Base-by-base conservation (phyloP, 345 rosid genomes). In the Euphorbia lathyris region DNA sequence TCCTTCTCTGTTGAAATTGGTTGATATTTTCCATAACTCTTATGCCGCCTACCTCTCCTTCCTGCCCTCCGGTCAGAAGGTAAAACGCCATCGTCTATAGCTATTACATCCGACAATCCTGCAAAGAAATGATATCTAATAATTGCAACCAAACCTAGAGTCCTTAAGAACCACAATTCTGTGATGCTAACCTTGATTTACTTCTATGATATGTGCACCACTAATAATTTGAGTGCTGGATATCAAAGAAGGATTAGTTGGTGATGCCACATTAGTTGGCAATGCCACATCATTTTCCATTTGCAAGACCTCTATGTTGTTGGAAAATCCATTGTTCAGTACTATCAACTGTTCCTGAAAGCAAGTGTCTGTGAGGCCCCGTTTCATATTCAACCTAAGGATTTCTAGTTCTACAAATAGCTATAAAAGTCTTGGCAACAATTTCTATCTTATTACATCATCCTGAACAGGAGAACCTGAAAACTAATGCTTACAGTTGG, bases 21-120 rank as follows among this genome's bases (percentile, higher is more conserved):
- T 68, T 63, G 84, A 72, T 48, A 74, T 76, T 82, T 86, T 69
- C 82, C 88, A 71, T 88, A 83, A 81, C 77, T 83, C 82, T 78
- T 95, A 67, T 86, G 93, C 61, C 96, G 90, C 80, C 97, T 88
- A 72, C 86, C 68, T 77, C 79, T 90, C 86, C 91, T 86, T 81
- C 91, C 94, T 9, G 82, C 42, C 32, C 84, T 76, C 72, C 83
- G 76, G 51, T 87, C 92, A 69, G 84, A 74, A 43, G 72, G 76
- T 61, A 85, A 66, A 72, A 73, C 56, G 64, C 80, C 86, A 82
- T 77, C 86, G 75, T 83, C 86, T 9, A 62, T 51, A 77, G 75
- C 63, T 67, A 71, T 72, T 65, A 81, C 83, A 56, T 80, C 81
- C 69, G 83, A 65, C 47, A 73, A 67, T 66, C 80, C 88, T 87